Conservation (phyloP, 179 eudicot genomes). For the Silene noctiflora region DNA sequence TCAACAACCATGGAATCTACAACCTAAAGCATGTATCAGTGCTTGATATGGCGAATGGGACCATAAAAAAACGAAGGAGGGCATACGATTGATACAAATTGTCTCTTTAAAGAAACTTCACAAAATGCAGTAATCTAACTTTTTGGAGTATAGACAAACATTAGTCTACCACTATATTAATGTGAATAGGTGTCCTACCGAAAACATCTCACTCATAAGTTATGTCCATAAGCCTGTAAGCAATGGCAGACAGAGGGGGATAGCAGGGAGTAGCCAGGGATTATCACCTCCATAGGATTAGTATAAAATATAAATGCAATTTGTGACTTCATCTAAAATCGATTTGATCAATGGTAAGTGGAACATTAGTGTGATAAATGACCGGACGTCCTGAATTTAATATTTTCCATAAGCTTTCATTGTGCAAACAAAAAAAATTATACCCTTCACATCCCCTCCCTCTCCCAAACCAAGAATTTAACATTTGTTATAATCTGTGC, state of each 20-base stretch:
- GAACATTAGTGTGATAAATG: too few relatives aligned
- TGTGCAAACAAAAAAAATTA: too few relatives aligned
- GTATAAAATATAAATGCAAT: too few relatives aligned
- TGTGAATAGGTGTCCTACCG: background rate
- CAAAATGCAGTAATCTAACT: background rate
- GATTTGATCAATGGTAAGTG: too few relatives aligned
- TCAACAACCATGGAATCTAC: constrained; percentile 99
- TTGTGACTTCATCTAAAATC: too few relatives aligned
- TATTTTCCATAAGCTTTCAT: too few relatives aligned
- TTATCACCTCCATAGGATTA: too few relatives aligned
- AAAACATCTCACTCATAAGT: background rate
- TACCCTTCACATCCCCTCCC: too few relatives aligned
- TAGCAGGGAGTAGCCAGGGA: too few relatives aligned
- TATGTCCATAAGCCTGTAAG: background rate
- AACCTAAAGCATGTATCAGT: constrained; percentile 61
- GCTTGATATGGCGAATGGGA: constrained; percentile 4
- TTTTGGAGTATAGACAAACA: background rate
- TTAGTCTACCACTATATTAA: background rate
- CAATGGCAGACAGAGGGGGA: background rate
- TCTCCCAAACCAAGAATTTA: too few relatives aligned
- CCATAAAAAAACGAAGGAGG: background rate
- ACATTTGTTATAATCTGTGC: too few relatives aligned
- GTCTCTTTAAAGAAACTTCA: background rate
- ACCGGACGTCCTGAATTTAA: too few relatives aligned
- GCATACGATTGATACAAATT: background rate